phyloP scores from a whole-genome alignment of 1,284 basidiomycete species.

The Exobasidium rhododendri region DNA sequence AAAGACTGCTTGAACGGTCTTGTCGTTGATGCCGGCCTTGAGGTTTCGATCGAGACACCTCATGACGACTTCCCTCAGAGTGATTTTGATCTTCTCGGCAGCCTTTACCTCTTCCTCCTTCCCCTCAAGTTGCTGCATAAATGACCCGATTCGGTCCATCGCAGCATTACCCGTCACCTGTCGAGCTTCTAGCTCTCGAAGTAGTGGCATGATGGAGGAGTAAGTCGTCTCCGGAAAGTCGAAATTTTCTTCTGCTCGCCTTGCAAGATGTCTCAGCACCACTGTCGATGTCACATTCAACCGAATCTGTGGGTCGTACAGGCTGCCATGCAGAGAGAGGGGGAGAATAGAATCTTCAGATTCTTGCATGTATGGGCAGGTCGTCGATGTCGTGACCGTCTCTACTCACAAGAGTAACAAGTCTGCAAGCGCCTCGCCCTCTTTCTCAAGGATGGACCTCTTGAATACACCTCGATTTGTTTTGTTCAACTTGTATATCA shows the following conservation, averaged over 20 bases:
- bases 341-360: too few species aligned
- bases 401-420: background rate
- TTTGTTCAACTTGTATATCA: background rate
- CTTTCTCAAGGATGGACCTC: background rate
- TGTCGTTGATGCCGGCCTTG: constrained; percentile 1
- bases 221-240: background rate
- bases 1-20: background rate
- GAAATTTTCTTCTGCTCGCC: background rate
- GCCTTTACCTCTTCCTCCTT: background rate
- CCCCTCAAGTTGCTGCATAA: background rate
- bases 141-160: background rate
- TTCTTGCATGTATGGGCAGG: too few species aligned
- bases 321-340: too few species aligned
- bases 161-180: background rate
- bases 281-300: background rate
- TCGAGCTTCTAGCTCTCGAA: background rate
- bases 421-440: background rate
- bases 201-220: background rate
- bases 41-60: constrained; percentile 10
- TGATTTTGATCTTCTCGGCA: background rate
- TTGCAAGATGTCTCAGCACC: background rate
- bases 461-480: background rate
- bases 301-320: background rate
- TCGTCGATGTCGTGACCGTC: too few species aligned
- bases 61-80: background rate